Conservation (phyloP, 805 yeast species). For the Candida michaelii region DNA sequence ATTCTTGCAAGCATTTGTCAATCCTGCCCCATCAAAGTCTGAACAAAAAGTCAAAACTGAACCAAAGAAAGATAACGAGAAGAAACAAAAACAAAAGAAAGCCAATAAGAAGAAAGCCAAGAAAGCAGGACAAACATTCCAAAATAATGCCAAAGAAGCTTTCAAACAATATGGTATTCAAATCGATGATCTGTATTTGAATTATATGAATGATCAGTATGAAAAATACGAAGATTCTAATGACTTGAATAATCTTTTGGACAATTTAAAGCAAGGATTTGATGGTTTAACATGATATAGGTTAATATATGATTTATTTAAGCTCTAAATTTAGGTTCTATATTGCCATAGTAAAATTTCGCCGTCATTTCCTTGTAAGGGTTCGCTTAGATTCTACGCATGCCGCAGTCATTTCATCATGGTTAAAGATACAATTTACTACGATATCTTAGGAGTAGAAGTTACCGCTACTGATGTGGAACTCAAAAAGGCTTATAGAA, state of each 20-base stretch:
- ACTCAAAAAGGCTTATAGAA: slow-evolving; percentile 91
- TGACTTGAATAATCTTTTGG: slow-evolving; percentile 2
- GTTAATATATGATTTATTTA: too few species aligned
- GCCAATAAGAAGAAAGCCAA: slow-evolving; percentile 5
- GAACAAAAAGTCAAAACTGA: not conserved
- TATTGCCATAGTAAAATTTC: too few species aligned
- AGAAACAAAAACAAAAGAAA: not conserved
- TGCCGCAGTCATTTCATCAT: slow-evolving; percentile 29
- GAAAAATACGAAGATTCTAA: slow-evolving; percentile 6
- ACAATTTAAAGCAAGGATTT: slow-evolving; percentile 1
- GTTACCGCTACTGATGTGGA: slow-evolving; percentile 74
- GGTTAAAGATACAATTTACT: slow-evolving; percentile 86
- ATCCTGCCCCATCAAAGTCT: not conserved
- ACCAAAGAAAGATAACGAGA: not conserved
- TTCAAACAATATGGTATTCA: slow-evolving; percentile 19
- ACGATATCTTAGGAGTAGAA: slow-evolving; percentile 71
- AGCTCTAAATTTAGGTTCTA: too few species aligned
- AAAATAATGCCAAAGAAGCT: slow-evolving; percentile 13
- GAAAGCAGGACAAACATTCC: slow-evolving; percentile 9
- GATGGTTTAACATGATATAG: too few species aligned
- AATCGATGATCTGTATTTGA: slow-evolving; percentile 16
- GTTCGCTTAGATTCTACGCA: too few species aligned
- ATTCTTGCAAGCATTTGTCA: not conserved
- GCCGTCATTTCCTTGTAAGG: too few species aligned
- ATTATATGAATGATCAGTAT: slow-evolving; percentile 15